Evolutionary conservation across 2,329 filamentous ascomycete species (phyloP).

Genomic region (Phialemonium atrogriseum): DNA sequence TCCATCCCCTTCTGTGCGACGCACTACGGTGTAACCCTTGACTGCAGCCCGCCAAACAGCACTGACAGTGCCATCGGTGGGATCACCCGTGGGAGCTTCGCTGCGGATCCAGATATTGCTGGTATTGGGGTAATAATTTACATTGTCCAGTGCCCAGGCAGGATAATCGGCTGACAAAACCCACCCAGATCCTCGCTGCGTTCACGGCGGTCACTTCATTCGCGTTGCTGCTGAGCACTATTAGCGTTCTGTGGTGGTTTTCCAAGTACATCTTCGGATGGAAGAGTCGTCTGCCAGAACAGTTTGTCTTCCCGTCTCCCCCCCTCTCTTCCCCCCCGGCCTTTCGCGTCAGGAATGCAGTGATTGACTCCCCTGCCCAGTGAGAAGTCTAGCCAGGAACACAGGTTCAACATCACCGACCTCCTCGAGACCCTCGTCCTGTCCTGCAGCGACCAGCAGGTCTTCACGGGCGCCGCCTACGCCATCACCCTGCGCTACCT

Average conservation of each 20-base stretch:
- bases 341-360: not conserved
- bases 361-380: constrained; percentile 2
- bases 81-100: constrained; percentile 5
- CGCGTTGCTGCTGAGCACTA: constrained; percentile 9
- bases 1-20: constrained; percentile 8
- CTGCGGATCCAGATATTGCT: constrained; percentile 12
- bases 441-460: constrained; percentile 26
- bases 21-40: constrained; percentile 7
- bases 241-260: constrained; percentile 10
- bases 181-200: constrained; percentile 12
- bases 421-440: constrained; percentile 22
- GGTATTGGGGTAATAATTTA: constrained; percentile 11
- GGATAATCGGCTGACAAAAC: constrained; percentile 1
- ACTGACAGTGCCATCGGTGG: constrained; percentile 5
- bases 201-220: constrained; percentile 10
- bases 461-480: constrained; percentile 28
- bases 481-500: constrained; percentile 24
- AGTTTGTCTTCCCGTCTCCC: constrained; percentile 9
- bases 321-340: too few species aligned
- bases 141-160: constrained; percentile 1
- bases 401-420: constrained; percentile 15
- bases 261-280: constrained; percentile 10
- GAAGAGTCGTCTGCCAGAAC: constrained; percentile 2
- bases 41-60: constrained; percentile 9
- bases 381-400: constrained; percentile 5